Percentiles rank a stretch among this genome's conserved stretches.
Conservation (phyloP, 371 early-diverging fungal genomes). For the Saksenaea oblongispora region DNA sequence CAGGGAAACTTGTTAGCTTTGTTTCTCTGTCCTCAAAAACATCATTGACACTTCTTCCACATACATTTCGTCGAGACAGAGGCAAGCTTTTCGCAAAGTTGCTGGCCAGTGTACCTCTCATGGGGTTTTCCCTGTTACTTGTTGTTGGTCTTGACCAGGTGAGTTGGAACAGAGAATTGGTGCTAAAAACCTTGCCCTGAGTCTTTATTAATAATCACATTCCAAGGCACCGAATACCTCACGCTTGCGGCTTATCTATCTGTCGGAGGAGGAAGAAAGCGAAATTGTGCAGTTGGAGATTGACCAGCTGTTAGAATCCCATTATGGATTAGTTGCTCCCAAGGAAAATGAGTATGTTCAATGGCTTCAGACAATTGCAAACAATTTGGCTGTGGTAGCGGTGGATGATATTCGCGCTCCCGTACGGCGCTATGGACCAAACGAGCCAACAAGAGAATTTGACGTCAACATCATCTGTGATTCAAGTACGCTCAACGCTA, state of each 20-base stretch:
- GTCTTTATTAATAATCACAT: background rate
- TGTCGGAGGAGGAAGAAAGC: constrained; percentile 55
- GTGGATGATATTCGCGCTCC: constrained; percentile 47
- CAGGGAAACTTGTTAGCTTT: constrained; percentile 47
- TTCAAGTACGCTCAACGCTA: constrained; percentile 42
- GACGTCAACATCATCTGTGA: constrained; percentile 41
- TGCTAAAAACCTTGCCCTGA: too few species aligned
- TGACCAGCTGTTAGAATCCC: constrained; percentile 26
- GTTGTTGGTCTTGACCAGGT: constrained; percentile 48
- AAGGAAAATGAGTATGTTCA: constrained; percentile 31
- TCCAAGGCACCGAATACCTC: constrained; percentile 59
- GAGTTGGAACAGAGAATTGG: background rate
- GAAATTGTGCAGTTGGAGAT: constrained; percentile 38
- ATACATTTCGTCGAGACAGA: constrained; percentile 34
- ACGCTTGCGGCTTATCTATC: constrained; percentile 54
- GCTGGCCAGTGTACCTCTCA: constrained; percentile 40
- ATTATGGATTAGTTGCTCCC: constrained; percentile 32
- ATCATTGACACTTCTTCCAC: constrained; percentile 51
- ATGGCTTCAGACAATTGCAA: constrained; percentile 44
- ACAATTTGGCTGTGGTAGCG: constrained; percentile 38
- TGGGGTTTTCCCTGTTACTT: constrained; percentile 40
- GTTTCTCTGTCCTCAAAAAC: constrained; percentile 51
- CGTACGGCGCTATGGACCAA: constrained; percentile 26
- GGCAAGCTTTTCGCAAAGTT: constrained; percentile 30
- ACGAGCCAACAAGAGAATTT: constrained; percentile 20